Percentiles rank a stretch among this genome's conserved stretches.
phyloP scores from a whole-genome alignment of 441 rosid species.

The Rhodomyrtus psidioides region DNA sequence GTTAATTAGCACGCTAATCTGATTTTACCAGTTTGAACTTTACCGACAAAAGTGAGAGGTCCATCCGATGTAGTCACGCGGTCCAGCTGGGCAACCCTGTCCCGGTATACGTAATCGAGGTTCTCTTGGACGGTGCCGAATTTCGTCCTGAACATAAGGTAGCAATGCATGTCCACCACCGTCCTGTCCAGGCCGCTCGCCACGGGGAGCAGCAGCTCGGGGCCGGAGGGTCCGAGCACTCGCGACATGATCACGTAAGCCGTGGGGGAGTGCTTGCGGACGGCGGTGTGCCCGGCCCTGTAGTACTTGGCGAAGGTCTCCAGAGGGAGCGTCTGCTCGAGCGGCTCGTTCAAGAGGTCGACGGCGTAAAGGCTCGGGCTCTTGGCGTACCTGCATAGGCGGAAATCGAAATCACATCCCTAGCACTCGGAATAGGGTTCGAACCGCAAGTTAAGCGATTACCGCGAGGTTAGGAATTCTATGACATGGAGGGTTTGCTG shows the following conservation, averaged over 20 bases:
- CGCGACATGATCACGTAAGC: background rate
- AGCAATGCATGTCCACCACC: background rate
- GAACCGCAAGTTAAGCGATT: background rate
- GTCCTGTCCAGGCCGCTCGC: background rate
- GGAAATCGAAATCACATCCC: background rate
- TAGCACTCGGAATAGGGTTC: background rate
- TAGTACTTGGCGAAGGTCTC: background rate
- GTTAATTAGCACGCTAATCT: background rate
- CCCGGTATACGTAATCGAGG: background rate
- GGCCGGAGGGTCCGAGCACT: background rate
- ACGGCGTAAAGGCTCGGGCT: background rate
- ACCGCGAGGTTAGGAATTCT: background rate
- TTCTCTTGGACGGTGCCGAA: background rate
- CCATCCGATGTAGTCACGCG: accelerated
- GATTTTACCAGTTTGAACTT: background rate
- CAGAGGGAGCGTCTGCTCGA: background rate
- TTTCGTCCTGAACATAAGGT: background rate
- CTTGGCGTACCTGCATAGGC: background rate
- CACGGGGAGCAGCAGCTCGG: background rate
- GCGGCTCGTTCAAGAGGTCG: background rate
- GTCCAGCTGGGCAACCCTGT: background rate
- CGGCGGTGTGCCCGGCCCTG: background rate
- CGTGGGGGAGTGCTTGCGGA: background rate
- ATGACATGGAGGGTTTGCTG: background rate
- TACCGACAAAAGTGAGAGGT: constrained; percentile 15